Evolutionary conservation across 495 filamentous ascomycete species (phyloP).

Genomic region (Neurospora tetraspora): DNA sequence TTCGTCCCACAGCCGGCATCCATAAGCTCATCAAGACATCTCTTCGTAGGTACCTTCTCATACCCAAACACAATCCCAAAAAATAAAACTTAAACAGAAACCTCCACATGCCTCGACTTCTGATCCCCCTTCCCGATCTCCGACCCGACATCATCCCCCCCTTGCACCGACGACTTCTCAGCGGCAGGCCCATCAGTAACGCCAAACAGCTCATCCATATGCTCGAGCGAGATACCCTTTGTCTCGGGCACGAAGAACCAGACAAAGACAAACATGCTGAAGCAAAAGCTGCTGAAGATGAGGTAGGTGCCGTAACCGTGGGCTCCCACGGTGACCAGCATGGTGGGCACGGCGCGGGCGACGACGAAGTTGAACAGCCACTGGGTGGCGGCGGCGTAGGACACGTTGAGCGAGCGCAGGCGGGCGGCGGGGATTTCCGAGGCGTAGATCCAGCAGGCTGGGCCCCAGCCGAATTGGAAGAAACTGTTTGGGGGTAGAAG

Average conservation of each 20-base stretch:
- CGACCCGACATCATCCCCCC: neutral
- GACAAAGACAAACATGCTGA: slow-evolving; percentile 56
- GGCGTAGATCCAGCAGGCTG: slow-evolving; percentile 69
- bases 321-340: slow-evolving; percentile 53
- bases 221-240: slow-evolving; percentile 42
- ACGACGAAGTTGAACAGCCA: slow-evolving; percentile 68
- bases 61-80: neutral
- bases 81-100: neutral
- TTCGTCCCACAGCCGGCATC: neutral
- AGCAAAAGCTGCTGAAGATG: slow-evolving; percentile 52
- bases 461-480: slow-evolving; percentile 75
- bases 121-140: neutral
- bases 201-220: slow-evolving; percentile 29
- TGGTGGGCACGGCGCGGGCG: slow-evolving; percentile 49
- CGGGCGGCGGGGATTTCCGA: slow-evolving; percentile 66
- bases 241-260: slow-evolving; percentile 69
- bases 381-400: slow-evolving; percentile 57
- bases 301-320: slow-evolving; percentile 54
- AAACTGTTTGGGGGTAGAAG: slow-evolving; percentile 23
- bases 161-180: neutral
- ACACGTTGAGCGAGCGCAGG: slow-evolving; percentile 60
- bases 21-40: neutral
- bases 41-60: neutral
- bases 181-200: slow-evolving; percentile 13
- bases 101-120: neutral